phyloP scores from a whole-genome alignment of 768 basidiomycete genomes.

The Myochromella boudieri region DNA sequence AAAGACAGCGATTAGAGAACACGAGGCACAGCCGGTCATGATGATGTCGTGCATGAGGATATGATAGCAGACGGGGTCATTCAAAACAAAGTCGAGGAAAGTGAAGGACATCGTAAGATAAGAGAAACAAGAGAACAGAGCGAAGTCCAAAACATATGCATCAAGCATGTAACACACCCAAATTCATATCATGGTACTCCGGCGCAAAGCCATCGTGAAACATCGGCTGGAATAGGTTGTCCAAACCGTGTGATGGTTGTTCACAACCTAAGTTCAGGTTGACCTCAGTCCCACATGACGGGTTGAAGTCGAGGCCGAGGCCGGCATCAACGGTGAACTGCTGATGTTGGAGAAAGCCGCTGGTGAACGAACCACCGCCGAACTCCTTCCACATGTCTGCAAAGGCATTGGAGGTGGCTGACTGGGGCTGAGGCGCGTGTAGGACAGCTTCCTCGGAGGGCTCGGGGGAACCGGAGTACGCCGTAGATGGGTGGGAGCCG shows the following conservation, averaged over 20 bases:
- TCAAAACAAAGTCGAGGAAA: neutral
- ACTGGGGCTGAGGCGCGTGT: conserved; percentile 8
- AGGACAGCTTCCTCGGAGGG: conserved; percentile 17
- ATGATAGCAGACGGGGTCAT: too few species aligned
- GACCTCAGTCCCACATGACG: conserved; percentile 1
- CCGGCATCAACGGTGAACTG: conserved; percentile 2
- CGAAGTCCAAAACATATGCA: neutral
- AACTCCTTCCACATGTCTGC: conserved; percentile 19
- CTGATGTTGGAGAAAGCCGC: neutral
- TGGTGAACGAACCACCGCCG: conserved; percentile 5
- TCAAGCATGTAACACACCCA: neutral
- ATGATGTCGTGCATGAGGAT: neutral
- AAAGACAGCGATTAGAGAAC: neutral
- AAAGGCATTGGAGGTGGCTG: conserved; percentile 12
- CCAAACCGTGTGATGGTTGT: conserved; percentile 3
- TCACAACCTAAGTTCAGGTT: conserved; percentile 1
- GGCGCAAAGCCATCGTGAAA: conserved; percentile 5
- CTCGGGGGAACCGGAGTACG: conserved; percentile 42
- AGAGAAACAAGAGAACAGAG: neutral
- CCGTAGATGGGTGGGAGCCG: conserved; percentile 33
- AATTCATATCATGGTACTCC: neutral
- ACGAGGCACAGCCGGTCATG: neutral
- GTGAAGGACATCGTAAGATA: neutral
- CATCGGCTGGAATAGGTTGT: conserved; percentile 8
- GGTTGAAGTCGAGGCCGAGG: conserved; percentile 1